Evolutionary conservation across 306 rosid species (phyloP), one percentile per base, ranked within the genome.

Genomic region (Boehmeria nivea): DNA sequence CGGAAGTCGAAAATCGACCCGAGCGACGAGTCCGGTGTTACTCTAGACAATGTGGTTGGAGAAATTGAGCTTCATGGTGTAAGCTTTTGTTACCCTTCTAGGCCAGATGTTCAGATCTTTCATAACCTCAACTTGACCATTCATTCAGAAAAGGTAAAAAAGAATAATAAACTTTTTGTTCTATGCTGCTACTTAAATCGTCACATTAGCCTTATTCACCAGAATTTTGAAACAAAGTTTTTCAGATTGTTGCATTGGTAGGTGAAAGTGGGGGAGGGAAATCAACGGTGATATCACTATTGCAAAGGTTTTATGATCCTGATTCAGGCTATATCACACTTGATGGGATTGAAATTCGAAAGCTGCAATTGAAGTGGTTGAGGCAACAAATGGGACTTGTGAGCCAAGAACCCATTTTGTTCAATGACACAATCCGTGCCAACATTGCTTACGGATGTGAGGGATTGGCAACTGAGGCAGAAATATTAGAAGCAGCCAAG

Each of bases 251-350:
- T 25, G 95, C 94, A 26, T 79, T 87, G 39, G 93, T 87, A 20
- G 95, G 95, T 52, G 95, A 87, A 75, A 87, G 94, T 68, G 95
- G 95, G 39, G 83, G 95, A 34, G 95, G 89, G 12, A 87, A 87
- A 73, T 87, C 95, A 15, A 84, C 94, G 1, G 82, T 79, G 57
- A 70, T 87, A 23, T 67, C 94, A 21, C 72, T 87, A 67, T 51
- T 87, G 44, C 81, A 87, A 23, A 79, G 95, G 72, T 87, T 87
- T 61, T 87, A 87, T 70, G 78, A 87, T 63, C 95, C 94, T 1
- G 86, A 81, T 63, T 83, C 95, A 44, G 95, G 94, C 31, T 64
- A 64, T 44, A 79, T 87, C 47, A 81, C 75, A 57, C 79, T 87
- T 12, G 96, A 87, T 59, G 94, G 94, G 4, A 47, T 76, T 18